Evolutionary conservation across 805 yeast genomes (phyloP).

Genomic region (Teunomyces funiuensis): DNA sequence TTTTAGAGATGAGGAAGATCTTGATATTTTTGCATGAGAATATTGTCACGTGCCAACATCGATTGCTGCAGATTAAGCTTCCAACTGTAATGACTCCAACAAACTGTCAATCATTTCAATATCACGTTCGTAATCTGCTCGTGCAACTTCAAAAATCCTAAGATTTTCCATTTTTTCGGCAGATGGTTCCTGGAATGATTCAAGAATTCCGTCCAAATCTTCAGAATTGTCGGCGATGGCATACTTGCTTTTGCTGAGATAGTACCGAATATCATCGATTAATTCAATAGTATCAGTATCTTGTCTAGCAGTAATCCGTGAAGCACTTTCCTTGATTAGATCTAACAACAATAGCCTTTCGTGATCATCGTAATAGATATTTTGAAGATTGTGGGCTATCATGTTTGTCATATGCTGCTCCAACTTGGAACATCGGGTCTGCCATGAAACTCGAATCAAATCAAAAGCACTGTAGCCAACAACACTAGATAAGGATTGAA

Average conservation of each 20-base stretch:
- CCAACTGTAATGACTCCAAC: constrained; percentile 27
- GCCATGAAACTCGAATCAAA: constrained; percentile 66
- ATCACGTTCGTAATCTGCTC: constrained; percentile 24
- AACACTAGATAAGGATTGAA: constrained; percentile 16
- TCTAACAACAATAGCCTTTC: constrained; percentile 22
- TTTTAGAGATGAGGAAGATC: constrained; percentile 1
- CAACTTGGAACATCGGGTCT: constrained; percentile 58
- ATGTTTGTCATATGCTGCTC: constrained; percentile 62
- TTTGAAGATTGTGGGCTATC: constrained; percentile 50
- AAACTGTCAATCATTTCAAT: constrained; percentile 28
- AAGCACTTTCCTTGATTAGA: constrained; percentile 47
- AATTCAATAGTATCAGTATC: constrained; percentile 80
- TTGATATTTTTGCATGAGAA: background rate
- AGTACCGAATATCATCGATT: constrained; percentile 74
- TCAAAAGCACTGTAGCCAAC: constrained; percentile 50
- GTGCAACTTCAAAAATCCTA: constrained; percentile 16
- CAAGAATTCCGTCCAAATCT: constrained; percentile 25
- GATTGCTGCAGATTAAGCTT: constrained; percentile 20
- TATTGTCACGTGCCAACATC: constrained; percentile 1
- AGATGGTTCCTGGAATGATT: constrained; percentile 12
- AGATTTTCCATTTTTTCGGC: constrained; percentile 15
- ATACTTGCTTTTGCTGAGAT: constrained; percentile 43
- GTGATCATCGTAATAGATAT: constrained; percentile 30
- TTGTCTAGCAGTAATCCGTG: constrained; percentile 57
- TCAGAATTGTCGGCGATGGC: constrained; percentile 25